Percentiles rank a stretch among this genome's conserved stretches.
phyloP scores from a whole-genome alignment of 2,329 filamentous ascomycete species.

The Thyridium curvatum region DNA sequence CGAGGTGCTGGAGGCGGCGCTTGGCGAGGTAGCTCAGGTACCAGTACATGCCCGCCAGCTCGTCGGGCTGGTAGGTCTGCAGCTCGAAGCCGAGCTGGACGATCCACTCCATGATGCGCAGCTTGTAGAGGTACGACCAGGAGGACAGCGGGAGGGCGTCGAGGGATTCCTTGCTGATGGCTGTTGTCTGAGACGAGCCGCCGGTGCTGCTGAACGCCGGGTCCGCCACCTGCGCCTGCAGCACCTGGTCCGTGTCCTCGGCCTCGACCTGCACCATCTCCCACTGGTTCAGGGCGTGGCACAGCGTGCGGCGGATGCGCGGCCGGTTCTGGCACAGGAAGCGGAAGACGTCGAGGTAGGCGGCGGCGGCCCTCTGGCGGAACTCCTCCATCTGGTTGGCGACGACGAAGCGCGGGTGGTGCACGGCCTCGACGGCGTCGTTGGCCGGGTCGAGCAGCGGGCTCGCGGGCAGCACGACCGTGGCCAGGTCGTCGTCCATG shows the following conservation, averaged over 20 bases:
- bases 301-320: slow-evolving; percentile 81
- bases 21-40: slow-evolving; percentile 71
- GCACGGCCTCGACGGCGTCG: slow-evolving; percentile 68
- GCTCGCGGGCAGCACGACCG: slow-evolving; percentile 67
- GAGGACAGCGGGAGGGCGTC: slow-evolving; percentile 72
- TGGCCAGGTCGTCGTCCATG: slow-evolving; percentile 74
- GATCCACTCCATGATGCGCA: slow-evolving; percentile 81
- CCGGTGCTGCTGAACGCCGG: slow-evolving; percentile 22
- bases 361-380: slow-evolving; percentile 54
- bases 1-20: slow-evolving; percentile 61
- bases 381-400: slow-evolving; percentile 68
- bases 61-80: slow-evolving; percentile 79
- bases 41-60: slow-evolving; percentile 86
- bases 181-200: slow-evolving; percentile 31
- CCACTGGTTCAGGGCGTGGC: slow-evolving; percentile 77
- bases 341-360: slow-evolving; percentile 78
- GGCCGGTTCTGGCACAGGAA: slow-evolving; percentile 86
- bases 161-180: slow-evolving; percentile 43
- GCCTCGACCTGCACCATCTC: slow-evolving; percentile 77
- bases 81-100: slow-evolving; percentile 93
- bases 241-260: slow-evolving; percentile 65
- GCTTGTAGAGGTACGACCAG: slow-evolving; percentile 87
- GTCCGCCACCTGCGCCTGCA: slow-evolving; percentile 57
- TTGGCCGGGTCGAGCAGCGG: slow-evolving; percentile 66
- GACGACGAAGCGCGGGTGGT: slow-evolving; percentile 68